Percentiles rank a stretch among this genome's conserved stretches.
Evolutionary conservation across 371 early-diverging fungal genomes (phyloP).

Genomic region (Syncephalastrum sp.): DNA sequence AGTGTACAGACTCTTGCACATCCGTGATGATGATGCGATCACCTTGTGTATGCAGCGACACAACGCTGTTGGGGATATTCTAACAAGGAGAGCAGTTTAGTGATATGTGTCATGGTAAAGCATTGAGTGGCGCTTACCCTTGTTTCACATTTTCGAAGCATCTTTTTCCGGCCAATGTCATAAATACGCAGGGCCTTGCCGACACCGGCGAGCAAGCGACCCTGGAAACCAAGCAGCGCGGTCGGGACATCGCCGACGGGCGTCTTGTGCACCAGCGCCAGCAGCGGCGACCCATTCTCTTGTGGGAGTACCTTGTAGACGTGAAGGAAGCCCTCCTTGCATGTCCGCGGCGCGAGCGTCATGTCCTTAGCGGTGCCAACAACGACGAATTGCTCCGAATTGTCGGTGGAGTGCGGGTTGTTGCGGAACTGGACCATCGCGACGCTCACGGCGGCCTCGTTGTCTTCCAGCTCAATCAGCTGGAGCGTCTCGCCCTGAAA

Average conservation of each 20-base stretch:
- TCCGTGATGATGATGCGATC: constrained; percentile 86
- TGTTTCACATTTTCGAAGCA: constrained; percentile 90
- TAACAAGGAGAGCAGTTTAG: background rate
- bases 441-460: constrained; percentile 88
- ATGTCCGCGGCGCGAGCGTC: constrained; percentile 68
- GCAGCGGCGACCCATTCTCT: constrained; percentile 42
- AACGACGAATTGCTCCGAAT: constrained; percentile 59
- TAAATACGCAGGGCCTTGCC: constrained; percentile 89
- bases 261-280: constrained; percentile 87
- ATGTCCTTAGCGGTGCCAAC: constrained; percentile 87
- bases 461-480: constrained; percentile 75
- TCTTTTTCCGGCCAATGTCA: constrained; percentile 88
- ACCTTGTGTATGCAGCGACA: constrained; percentile 79
- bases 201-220: constrained; percentile 85
- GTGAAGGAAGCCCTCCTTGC: constrained; percentile 70
- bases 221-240: constrained; percentile 86
- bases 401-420: constrained; percentile 47
- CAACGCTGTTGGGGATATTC: constrained; percentile 74
- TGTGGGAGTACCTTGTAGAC: constrained; percentile 71
- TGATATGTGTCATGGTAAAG: background rate
- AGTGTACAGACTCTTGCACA: constrained; percentile 85
- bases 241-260: constrained; percentile 84
- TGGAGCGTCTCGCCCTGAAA: constrained; percentile 73
- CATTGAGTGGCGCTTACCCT: constrained; percentile 32
- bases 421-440: constrained; percentile 71